A percentile compares a stretch with the other conserved stretches of the same genome.
phyloP scores from a whole-genome alignment of 805 yeast genomes.

The Starmera dryadoides region DNA sequence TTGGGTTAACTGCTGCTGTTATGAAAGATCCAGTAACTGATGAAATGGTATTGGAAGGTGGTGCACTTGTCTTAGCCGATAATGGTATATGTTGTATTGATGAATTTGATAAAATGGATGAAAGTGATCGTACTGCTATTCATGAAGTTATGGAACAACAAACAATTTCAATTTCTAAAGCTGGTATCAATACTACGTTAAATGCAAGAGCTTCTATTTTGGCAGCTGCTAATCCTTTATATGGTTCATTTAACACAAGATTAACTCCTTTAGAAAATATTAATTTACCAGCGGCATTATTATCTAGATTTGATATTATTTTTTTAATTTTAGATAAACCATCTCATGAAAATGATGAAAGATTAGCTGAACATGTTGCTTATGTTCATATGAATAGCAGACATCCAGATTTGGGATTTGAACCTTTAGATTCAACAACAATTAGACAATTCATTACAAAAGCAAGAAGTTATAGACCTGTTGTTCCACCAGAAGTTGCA shows the following conservation, averaged over 20 bases:
- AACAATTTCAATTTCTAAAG: conserved; percentile 93
- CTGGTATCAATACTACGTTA: conserved; percentile 93
- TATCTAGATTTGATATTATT: conserved; percentile 90
- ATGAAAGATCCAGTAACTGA: conserved; percentile 99
- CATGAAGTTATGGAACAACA: conserved; percentile 99
- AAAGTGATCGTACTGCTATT: conserved; percentile 91
- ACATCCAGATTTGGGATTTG: conserved; percentile 73
- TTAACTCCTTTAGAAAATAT: conserved; percentile 92
- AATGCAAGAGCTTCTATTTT: conserved; percentile 93
- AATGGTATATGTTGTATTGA: conserved; percentile 98
- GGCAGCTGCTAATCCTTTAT: conserved; percentile 98
- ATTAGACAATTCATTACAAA: conserved; percentile 83
- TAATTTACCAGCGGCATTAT: conserved; percentile 91
- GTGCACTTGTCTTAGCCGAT: conserved; percentile 94
- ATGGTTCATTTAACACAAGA: conserved; percentile 88
- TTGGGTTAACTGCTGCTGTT: conserved; percentile 97
- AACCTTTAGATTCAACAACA: conserved; percentile 70
- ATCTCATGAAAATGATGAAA: conserved; percentile 68
- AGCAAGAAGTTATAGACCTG: conserved; percentile 83
- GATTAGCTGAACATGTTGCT: conserved; percentile 89
- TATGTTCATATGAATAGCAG: conserved; percentile 89
- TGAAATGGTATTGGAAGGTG: conserved; percentile 97
- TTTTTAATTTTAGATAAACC: conserved; percentile 86
- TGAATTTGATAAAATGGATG: conserved; percentile 99
- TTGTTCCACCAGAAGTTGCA: conserved; percentile 74